phyloP scores from a whole-genome alignment of 257 asterid species.

The Oldenlandia corymbosa region DNA sequence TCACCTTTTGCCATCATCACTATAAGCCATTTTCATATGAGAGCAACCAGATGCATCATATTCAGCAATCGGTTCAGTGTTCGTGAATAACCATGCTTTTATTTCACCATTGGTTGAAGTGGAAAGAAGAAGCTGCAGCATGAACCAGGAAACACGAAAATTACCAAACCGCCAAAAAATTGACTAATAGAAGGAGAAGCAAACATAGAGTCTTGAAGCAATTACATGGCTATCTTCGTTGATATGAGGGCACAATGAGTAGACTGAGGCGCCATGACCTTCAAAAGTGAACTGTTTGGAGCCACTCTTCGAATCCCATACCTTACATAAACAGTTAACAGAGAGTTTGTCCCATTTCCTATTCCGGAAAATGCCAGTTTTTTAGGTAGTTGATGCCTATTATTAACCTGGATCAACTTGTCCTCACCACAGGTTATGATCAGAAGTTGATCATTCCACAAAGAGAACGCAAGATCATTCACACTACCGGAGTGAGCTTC shows the following conservation, averaged over 20 bases:
- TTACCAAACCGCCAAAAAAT: neutral
- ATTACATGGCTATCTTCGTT: slow-evolving; percentile 48
- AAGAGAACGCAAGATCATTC: slow-evolving; percentile 64
- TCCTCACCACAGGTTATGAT: slow-evolving; percentile 77
- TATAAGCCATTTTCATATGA: slow-evolving; percentile 56
- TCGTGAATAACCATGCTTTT: slow-evolving; percentile 59
- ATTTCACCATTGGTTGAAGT: slow-evolving; percentile 64
- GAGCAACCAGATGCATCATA: slow-evolving; percentile 49
- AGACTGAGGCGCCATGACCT: slow-evolving; percentile 67
- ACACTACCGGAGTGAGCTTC: slow-evolving; percentile 69
- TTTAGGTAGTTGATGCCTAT: neutral
- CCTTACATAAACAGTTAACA: slow-evolving; percentile 33
- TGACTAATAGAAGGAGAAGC: neutral
- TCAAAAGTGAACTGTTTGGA: slow-evolving; percentile 49
- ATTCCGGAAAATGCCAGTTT: neutral
- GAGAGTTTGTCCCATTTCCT: slow-evolving; percentile 13
- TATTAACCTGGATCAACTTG: slow-evolving; percentile 56
- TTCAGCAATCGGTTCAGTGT: slow-evolving; percentile 34
- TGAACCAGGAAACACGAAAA: neutral
- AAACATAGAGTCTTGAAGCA: no score
- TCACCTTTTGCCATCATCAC: slow-evolving; percentile 57
- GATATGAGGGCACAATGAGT: slow-evolving; percentile 55
- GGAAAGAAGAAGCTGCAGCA: slow-evolving; percentile 53
- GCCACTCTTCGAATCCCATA: slow-evolving; percentile 60
- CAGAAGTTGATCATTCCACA: slow-evolving; percentile 35